A percentile compares a stretch with the other conserved stretches of the same genome.
Conservation (phyloP, 2,329 filamentous ascomycete species). For the Apiospora arundinis region DNA sequence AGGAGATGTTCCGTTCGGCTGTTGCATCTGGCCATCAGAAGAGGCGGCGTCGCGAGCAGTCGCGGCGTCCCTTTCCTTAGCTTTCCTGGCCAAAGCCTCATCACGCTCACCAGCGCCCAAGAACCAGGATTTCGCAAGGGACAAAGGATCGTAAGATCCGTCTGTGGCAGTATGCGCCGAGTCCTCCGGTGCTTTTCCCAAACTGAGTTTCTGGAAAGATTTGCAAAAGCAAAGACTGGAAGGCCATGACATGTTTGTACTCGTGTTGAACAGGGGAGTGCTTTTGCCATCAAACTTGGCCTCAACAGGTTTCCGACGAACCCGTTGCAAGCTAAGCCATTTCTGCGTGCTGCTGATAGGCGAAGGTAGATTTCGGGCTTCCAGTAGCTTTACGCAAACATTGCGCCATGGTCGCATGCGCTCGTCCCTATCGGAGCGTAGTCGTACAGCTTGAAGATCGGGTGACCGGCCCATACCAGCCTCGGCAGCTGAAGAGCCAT, state of each 20-base stretch:
- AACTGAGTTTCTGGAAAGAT: conserved; percentile 48
- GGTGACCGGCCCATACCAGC: conserved; percentile 55
- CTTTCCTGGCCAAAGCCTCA: conserved; percentile 53
- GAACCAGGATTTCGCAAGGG: conserved; percentile 57
- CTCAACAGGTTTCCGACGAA: conserved; percentile 52
- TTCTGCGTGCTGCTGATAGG: conserved; percentile 47
- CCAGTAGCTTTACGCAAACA: conserved; percentile 57
- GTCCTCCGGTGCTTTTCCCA: conserved; percentile 48
- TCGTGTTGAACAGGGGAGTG: conserved; percentile 42
- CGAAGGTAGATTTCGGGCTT: conserved; percentile 55
- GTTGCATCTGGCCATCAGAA: conserved; percentile 48
- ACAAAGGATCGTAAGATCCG: conserved; percentile 56
- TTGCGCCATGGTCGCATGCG: conserved; percentile 55
- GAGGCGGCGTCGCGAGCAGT: conserved; percentile 50
- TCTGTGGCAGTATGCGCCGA: conserved; percentile 45
- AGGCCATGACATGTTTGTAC: conserved; percentile 59
- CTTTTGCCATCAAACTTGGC: conserved; percentile 49
- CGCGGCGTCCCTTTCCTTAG: conserved; percentile 54
- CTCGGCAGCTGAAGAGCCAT: conserved; percentile 43
- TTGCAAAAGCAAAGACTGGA: conserved; percentile 60
- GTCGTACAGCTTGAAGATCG: conserved; percentile 55
- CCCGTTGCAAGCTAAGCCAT: conserved; percentile 60
- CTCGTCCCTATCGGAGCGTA: conserved; percentile 48
- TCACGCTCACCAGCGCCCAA: conserved; percentile 52
- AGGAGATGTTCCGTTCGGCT: conserved; percentile 58